Percentiles rank a stretch among this genome's conserved stretches.
phyloP scores from a whole-genome alignment of 2,329 filamentous ascomycete genomes.

The Elsinoe australis region DNA sequence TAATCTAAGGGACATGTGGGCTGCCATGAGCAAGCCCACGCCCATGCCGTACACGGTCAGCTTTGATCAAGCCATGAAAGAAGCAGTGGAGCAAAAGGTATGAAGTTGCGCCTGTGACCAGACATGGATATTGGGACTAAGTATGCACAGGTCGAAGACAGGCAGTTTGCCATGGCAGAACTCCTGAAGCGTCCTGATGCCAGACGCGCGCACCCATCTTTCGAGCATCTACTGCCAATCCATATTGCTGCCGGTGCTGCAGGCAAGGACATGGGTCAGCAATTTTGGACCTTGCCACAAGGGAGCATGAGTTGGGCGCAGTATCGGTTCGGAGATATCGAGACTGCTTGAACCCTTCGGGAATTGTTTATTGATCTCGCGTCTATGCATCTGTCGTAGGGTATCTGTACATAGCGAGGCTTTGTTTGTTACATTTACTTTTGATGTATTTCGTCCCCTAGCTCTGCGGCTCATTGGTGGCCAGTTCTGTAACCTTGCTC shows the following conservation, averaged over 20 bases:
- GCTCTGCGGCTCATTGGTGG: constrained; percentile 37
- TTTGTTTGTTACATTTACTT: constrained; percentile 17
- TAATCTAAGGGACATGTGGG: constrained; percentile 31
- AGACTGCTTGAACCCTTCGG: not conserved
- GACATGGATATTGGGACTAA: not conserved
- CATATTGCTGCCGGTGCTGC: constrained; percentile 40
- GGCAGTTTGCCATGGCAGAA: constrained; percentile 31
- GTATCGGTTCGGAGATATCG: constrained; percentile 27
- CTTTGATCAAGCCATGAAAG: constrained; percentile 31
- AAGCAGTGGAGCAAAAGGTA: constrained; percentile 27
- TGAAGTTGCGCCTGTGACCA: not conserved
- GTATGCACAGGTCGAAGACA: constrained; percentile 22
- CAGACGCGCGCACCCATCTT: constrained; percentile 54
- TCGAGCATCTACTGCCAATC: constrained; percentile 56
- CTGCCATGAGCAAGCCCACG: constrained; percentile 21
- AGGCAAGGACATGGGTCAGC: constrained; percentile 26
- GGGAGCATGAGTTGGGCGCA: constrained; percentile 33
- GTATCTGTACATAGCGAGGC: constrained; percentile 15
- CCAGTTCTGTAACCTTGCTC: constrained; percentile 56
- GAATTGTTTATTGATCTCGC: not conserved
- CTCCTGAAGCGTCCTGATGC: constrained; percentile 42
- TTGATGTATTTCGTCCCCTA: constrained; percentile 10
- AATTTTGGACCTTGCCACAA: constrained; percentile 31
- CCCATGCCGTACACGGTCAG: constrained; percentile 29
- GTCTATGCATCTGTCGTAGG: constrained; percentile 10